Conservation (phyloP, 2,329 filamentous ascomycete genomes). For the Diaporthe nobilis region DNA sequence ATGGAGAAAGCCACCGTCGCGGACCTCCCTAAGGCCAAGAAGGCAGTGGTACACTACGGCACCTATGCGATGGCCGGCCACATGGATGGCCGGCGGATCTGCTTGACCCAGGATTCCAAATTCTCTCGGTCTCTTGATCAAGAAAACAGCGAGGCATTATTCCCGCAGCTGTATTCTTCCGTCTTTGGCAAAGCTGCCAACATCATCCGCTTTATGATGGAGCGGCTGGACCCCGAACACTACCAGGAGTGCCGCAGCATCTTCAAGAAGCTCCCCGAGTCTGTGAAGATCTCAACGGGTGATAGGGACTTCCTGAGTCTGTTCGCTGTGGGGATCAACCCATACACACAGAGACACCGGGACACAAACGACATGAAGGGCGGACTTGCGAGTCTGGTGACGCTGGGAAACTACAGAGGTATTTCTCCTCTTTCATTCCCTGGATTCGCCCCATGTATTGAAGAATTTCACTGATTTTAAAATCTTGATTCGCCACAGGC, state of each 20-base stretch:
- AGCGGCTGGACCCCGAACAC: constrained; percentile 29
- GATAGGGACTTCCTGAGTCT: constrained; percentile 41
- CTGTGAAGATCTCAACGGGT: constrained; percentile 2
- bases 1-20: constrained; percentile 41
- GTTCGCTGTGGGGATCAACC: constrained; percentile 42
- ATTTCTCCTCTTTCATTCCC: not conserved
- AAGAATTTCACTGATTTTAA: not conserved
- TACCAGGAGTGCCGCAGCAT: constrained; percentile 33
- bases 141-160: constrained; percentile 22
- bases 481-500: not conserved
- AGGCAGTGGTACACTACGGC: constrained; percentile 44
- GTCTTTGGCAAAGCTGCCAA: constrained; percentile 34
- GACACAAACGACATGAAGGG: constrained; percentile 39
- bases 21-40: constrained; percentile 42
- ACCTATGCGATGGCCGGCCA: constrained; percentile 39
- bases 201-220: constrained; percentile 37
- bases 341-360: constrained; percentile 40
- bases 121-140: constrained; percentile 34
- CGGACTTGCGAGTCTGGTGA: constrained; percentile 36
- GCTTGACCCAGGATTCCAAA: constrained; percentile 30
- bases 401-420: constrained; percentile 39
- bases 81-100: constrained; percentile 28
- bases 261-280: constrained; percentile 17
- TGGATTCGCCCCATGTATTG: no score
- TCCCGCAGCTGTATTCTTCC: constrained; percentile 21